phyloP scores from a whole-genome alignment of 176 grass and related monocot genomes.

The Alopecurus myosuroides region DNA sequence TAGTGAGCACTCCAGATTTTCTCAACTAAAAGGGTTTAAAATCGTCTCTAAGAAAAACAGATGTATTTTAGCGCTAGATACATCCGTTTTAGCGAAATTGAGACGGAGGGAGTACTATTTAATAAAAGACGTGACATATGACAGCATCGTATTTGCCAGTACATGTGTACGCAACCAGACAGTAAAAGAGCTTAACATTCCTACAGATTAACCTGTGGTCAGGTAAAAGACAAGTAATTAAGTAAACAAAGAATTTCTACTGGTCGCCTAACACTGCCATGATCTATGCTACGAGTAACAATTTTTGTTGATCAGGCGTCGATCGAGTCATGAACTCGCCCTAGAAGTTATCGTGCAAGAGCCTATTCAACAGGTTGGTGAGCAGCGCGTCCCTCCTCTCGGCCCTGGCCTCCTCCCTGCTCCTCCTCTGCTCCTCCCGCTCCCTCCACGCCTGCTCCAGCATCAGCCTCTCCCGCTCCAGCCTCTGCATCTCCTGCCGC shows the following conservation, averaged over 20 bases:
- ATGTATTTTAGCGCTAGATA: no score
- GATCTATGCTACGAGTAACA: not conserved
- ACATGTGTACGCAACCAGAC: no score
- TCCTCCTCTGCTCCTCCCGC: conserved; percentile 89
- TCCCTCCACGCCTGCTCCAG: conserved; percentile 76
- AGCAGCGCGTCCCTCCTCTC: conserved; percentile 65
- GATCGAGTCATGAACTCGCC: not conserved
- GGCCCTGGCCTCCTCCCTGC: conserved; percentile 61
- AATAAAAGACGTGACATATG: no score
- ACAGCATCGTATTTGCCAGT: no score
- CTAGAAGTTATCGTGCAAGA: conserved; percentile 64
- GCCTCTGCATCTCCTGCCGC: conserved; percentile 71
- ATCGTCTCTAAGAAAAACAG: no score
- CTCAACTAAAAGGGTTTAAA: no score
- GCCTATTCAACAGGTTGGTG: conserved; percentile 52
- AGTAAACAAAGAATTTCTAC: conserved; percentile 18
- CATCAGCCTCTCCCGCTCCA: conserved; percentile 79
- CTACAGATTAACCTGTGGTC: not conserved
- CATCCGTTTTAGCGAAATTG: no score
- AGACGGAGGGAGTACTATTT: no score
- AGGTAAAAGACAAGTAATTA: not conserved
- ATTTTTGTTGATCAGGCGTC: not conserved
- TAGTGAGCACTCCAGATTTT: no score
- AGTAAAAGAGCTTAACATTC: not conserved
- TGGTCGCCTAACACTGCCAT: not conserved